Evolutionary conservation across 805 yeast species (phyloP).

Genomic region (Ogataea henricii): DNA sequence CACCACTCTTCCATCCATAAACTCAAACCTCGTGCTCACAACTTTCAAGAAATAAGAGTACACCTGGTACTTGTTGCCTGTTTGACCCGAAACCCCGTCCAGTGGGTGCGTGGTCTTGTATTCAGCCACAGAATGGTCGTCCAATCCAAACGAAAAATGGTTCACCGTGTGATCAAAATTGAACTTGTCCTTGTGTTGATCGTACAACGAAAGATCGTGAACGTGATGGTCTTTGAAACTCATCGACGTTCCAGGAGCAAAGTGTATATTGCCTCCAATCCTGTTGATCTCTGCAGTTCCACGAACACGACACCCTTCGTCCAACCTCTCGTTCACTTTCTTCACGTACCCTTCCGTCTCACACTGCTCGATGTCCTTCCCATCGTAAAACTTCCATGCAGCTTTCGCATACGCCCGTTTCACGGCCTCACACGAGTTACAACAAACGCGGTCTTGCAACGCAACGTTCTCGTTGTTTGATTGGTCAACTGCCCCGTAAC

Average conservation of each 20-base stretch:
- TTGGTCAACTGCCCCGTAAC: constrained; percentile 83
- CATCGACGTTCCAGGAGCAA: constrained; percentile 90
- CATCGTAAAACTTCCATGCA: constrained; percentile 91
- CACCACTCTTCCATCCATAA: constrained; percentile 49
- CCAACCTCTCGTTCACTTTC: constrained; percentile 55
- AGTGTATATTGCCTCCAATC: constrained; percentile 88
- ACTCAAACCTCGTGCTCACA: constrained; percentile 85
- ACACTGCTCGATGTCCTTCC: constrained; percentile 85
- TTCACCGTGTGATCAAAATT: constrained; percentile 77
- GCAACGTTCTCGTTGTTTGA: constrained; percentile 42
- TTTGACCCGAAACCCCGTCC: constrained; percentile 49
- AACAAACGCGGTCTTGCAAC: constrained; percentile 55
- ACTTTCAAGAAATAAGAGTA: constrained; percentile 84
- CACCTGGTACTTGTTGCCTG: constrained; percentile 57
- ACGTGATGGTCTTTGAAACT: constrained; percentile 62
- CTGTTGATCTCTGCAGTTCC: constrained; percentile 82
- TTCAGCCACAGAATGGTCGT: constrained; percentile 36
- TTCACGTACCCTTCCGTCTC: constrained; percentile 82
- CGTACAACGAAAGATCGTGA: constrained; percentile 82
- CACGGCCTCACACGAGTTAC: constrained; percentile 84
- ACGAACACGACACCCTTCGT: constrained; percentile 85
- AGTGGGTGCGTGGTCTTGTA: constrained; percentile 62
- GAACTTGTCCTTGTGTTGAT: constrained; percentile 54
- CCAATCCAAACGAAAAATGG: constrained; percentile 82
- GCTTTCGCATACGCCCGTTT: constrained; percentile 72